Conservation (phyloP, 768 basidiomycete genomes). For the Gyrodon lividus region DNA sequence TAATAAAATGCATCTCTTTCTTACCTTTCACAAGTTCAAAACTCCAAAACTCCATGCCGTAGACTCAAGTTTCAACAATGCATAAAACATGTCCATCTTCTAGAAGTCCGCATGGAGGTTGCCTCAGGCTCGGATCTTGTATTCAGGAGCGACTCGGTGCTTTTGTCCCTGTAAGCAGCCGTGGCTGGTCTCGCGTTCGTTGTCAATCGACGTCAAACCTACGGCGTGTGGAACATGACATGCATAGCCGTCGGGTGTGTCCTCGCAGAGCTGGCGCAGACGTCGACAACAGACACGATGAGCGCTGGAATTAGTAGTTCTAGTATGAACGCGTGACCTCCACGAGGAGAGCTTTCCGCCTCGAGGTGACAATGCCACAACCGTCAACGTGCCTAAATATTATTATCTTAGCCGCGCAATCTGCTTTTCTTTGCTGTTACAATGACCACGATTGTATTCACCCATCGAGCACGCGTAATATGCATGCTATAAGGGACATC, state of each 20-base stretch:
- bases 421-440: conserved; percentile 3
- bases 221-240: too few species aligned
- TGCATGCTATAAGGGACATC: conserved; percentile 24
- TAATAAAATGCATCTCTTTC: not conserved
- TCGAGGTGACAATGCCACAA: conserved; percentile 21
- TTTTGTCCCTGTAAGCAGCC: too few species aligned
- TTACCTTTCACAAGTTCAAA: not conserved
- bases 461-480: conserved; percentile 23
- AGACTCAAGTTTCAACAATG: not conserved
- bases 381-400: too few species aligned
- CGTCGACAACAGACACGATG: not conserved
- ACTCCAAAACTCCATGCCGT: too few species aligned
- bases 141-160: too few species aligned
- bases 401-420: conserved; percentile 10
- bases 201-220: not conserved
- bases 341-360: not conserved
- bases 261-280: not conserved
- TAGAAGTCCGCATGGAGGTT: not conserved
- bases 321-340: not conserved
- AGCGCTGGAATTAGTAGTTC: not conserved
- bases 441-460: conserved; percentile 2
- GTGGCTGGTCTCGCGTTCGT: too few species aligned
- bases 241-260: too few species aligned
- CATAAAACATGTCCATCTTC: not conserved
- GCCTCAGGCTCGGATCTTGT: not conserved